phyloP scores from a whole-genome alignment of 179 eudicot genomes.

The Camellia oleifera region DNA sequence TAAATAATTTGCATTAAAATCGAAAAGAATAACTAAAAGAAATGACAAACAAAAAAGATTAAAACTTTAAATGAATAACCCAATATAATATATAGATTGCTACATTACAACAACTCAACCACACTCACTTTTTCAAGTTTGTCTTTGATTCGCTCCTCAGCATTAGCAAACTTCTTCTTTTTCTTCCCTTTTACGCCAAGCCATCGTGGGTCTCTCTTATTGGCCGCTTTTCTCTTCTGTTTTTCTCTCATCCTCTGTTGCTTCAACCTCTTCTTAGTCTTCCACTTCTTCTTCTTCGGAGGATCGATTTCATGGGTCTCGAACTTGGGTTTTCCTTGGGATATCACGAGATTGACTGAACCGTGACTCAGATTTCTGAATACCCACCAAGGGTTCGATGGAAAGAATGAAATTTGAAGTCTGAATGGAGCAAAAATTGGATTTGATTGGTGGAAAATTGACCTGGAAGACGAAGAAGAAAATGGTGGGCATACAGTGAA shows the following conservation, averaged over 20 bases:
- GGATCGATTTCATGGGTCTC: constrained; percentile 64
- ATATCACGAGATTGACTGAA: constrained; percentile 64
- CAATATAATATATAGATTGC: neutral
- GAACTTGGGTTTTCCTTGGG: constrained; percentile 71
- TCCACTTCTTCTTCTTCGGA: constrained; percentile 72
- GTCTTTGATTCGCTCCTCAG: constrained; percentile 69
- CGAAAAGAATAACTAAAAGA: neutral
- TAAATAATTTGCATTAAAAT: neutral
- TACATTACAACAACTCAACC: too few relatives aligned
- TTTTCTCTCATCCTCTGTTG: constrained; percentile 66
- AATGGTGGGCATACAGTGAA: neutral
- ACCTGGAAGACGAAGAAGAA: constrained; percentile 15
- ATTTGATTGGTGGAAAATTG: constrained; percentile 7
- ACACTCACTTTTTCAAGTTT: constrained; percentile 70
- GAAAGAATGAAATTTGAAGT: constrained; percentile 2
- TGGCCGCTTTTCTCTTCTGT: constrained; percentile 63
- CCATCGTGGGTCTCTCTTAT: constrained; percentile 71
- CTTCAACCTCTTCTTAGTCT: constrained; percentile 74
- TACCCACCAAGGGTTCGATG: constrained; percentile 17
- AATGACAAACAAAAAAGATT: neutral
- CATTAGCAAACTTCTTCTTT: constrained; percentile 66
- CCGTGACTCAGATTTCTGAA: constrained; percentile 54
- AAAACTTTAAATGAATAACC: neutral
- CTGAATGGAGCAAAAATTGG: constrained; percentile 8
- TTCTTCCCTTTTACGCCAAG: constrained; percentile 58